Percentiles rank a stretch among this genome's conserved stretches.
Conservation (phyloP, 352 stramenopile genomes). For the Phytopythium oedochilum region DNA sequence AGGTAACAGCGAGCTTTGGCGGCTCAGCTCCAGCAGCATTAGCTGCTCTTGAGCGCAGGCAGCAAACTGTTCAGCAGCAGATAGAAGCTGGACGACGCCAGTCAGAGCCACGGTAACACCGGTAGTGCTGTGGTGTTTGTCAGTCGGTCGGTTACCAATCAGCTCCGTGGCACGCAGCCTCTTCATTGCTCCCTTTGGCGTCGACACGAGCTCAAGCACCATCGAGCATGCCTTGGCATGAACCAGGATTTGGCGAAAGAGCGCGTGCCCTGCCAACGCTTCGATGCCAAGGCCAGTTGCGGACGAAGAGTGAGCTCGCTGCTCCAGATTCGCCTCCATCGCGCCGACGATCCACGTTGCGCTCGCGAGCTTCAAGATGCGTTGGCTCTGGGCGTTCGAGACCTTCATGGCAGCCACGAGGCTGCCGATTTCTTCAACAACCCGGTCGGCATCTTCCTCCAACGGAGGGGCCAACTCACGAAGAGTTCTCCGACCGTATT, state of each 20-base stretch:
- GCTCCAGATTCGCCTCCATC: not conserved
- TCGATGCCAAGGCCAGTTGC: too few relatives aligned
- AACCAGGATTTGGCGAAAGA: conserved; percentile 16
- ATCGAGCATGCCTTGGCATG: conserved; percentile 14
- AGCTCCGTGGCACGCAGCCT: conserved; percentile 23
- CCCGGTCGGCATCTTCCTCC: not conserved
- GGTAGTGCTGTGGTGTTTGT: not conserved
- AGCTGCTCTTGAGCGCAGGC: not conserved
- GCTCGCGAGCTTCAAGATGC: conserved; percentile 42
- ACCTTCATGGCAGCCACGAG: conserved; percentile 39
- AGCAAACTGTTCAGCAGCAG: not conserved
- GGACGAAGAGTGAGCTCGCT: not conserved
- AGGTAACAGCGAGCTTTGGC: not conserved
- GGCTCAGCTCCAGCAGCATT: not conserved
- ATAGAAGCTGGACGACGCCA: not conserved
- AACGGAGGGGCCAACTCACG: not conserved
- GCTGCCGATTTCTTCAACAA: not conserved
- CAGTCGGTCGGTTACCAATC: conserved; percentile 1
- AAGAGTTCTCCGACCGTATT: not conserved
- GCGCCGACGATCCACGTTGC: conserved; percentile 38
- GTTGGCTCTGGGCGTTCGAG: conserved; percentile 55
- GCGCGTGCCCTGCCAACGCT: conserved; percentile 5
- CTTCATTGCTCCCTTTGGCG: conserved; percentile 50
- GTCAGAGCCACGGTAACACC: not conserved
- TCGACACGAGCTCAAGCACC: conserved; percentile 40